phyloP scores from a whole-genome alignment of 371 early-diverging fungal species.

The Saksenaea vasiformis region DNA sequence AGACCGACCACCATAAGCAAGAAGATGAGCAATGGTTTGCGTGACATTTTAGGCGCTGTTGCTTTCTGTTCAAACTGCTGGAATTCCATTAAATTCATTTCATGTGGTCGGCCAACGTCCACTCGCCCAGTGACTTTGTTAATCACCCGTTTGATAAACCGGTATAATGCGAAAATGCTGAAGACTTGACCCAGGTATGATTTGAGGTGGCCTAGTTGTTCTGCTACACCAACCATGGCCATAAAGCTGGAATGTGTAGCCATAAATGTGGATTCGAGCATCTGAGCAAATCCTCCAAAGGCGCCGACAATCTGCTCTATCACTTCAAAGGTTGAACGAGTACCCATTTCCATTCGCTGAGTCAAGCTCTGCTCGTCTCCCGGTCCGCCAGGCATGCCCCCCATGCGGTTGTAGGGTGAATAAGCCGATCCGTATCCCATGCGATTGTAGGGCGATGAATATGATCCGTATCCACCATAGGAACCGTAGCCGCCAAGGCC shows the following conservation, averaged over 20 bases:
- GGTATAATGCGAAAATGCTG: constrained; percentile 74
- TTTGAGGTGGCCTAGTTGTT: constrained; percentile 88
- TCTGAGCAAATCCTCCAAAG: constrained; percentile 96
- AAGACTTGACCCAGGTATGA: constrained; percentile 84
- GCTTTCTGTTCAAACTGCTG: constrained; percentile 60
- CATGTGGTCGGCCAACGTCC: constrained; percentile 44
- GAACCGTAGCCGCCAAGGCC: constrained; percentile 51
- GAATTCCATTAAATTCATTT: constrained; percentile 72
- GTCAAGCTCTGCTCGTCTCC: constrained; percentile 68
- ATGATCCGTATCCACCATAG: constrained; percentile 41
- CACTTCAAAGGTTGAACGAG: constrained; percentile 88
- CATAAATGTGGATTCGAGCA: constrained; percentile 97
- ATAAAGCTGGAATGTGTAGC: constrained; percentile 97
- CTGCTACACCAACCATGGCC: constrained; percentile 98
- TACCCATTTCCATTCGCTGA: constrained; percentile 85
- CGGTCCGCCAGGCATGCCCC: constrained; percentile 27
- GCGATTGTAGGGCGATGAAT: constrained; percentile 24
- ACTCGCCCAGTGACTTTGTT: constrained; percentile 52
- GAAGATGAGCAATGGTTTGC: constrained; percentile 84
- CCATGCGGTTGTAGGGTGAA: constrained; percentile 33
- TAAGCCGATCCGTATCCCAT: constrained; percentile 39
- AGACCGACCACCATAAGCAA: constrained; percentile 85
- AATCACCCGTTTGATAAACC: constrained; percentile 59
- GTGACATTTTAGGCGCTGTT: constrained; percentile 43
- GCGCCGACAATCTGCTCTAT: constrained; percentile 93